Percentiles rank a stretch among this genome's conserved stretches.
Conservation (phyloP, 805 yeast genomes). For the Sugiyamaella smithiae region DNA sequence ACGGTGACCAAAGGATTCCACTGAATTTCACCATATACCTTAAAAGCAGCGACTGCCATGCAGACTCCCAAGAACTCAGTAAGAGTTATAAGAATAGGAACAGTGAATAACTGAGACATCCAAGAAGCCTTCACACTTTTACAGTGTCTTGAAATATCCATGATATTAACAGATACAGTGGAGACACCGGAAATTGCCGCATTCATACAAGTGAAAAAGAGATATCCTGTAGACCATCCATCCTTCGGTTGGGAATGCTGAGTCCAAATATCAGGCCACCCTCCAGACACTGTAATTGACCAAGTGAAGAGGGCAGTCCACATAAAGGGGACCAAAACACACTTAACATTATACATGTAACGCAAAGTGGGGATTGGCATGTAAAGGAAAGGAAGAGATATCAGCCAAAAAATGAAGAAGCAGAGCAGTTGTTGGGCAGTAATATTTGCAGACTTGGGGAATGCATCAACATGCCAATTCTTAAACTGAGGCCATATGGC, state of each 20-base stretch:
- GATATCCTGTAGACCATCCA: constrained; percentile 45
- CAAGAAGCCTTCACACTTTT: constrained; percentile 28
- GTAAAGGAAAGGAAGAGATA: constrained; percentile 45
- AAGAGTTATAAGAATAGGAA: constrained; percentile 44
- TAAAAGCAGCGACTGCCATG: constrained; percentile 42
- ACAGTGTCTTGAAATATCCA: constrained; percentile 49
- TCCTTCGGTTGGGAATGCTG: constrained; percentile 30
- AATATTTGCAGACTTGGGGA: constrained; percentile 40
- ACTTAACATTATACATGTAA: constrained; percentile 45
- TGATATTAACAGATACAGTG: constrained; percentile 48
- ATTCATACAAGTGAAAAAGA: constrained; percentile 44
- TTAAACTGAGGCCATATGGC: constrained; percentile 58
- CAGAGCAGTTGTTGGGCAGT: constrained; percentile 42
- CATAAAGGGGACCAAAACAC: constrained; percentile 43
- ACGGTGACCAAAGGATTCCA: constrained; percentile 47
- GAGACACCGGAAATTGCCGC: constrained; percentile 47
- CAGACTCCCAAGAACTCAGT: constrained; percentile 47
- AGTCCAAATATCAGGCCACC: constrained; percentile 43
- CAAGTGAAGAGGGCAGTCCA: constrained; percentile 46
- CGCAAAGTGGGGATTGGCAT: constrained; percentile 46
- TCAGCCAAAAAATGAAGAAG: constrained; percentile 45
- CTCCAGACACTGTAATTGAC: constrained; percentile 44
- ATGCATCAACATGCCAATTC: constrained; percentile 42
- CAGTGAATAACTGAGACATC: constrained; percentile 30
- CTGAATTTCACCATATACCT: constrained; percentile 40